Evolutionary conservation across 2,329 filamentous ascomycete genomes (phyloP), one percentile per base, ranked within the genome.

Genomic region (Colletotrichum plurivorum): DNA sequence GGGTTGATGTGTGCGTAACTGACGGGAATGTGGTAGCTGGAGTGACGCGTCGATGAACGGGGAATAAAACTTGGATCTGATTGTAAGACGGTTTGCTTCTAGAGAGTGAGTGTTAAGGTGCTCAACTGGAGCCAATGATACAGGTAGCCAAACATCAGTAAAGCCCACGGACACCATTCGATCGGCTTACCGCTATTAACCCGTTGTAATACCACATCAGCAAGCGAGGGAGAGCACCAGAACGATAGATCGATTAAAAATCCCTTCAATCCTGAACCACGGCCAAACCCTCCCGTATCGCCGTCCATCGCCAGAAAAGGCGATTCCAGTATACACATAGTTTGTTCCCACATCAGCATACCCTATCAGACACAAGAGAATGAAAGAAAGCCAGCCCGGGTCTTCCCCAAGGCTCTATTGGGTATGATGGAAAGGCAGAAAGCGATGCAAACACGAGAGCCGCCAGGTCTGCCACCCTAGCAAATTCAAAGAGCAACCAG

Each of bases 341-440:
- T 66, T 56, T 60, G 55, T 52, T 65, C 45, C 62, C 66, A 66
- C 62, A 53, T 64, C 64, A 69, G 54, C 48, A 46, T 36, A 65
- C 65, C 46, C 61, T 46, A 31, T 54, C 57, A 65, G 48, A 58
- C 60, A 58, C 63, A 67, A 36, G 59, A 58, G 57, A 63, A 51
- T 55, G 41, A 73, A 66, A 71, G 59, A 69, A 69, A 69, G 62
- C 66, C 56, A 51, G 66, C 66, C 66, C 51, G 62, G 57, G 55
- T 69, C 20, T 53, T 31, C 31, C 39, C 66, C 54, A 41, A 54
- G 59, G 66, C 62, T 69, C 62, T 69, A 69, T 69, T 67, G 70
- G 65, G 69, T 71, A 71, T 71, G 66, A 70, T 43, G 53, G 69
- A 71, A 69, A 69, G 69, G 65, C 51, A 64, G 52, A 46, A 58